Percentiles rank a stretch among this genome's conserved stretches.
phyloP scores from a whole-genome alignment of 106 monocot species.

The Chionographis japonica region DNA sequence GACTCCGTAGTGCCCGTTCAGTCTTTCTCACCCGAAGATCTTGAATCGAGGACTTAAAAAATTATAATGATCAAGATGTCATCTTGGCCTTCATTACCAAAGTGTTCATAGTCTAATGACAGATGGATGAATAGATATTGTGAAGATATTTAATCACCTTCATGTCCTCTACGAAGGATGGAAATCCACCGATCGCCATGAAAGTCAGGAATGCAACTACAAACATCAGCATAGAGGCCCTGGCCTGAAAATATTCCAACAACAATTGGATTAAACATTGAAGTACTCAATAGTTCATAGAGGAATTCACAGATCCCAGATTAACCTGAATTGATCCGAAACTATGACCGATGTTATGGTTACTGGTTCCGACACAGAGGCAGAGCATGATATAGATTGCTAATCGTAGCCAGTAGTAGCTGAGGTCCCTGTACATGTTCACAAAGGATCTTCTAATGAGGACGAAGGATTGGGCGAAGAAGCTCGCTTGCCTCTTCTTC shows the following conservation, averaged over 20 bases:
- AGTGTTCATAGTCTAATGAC: too few species aligned
- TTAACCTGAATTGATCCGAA: constrained; percentile 44
- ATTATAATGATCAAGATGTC: too few species aligned
- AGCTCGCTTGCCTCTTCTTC: constrained; percentile 35
- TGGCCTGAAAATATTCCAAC: constrained; percentile 23
- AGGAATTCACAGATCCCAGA: background rate
- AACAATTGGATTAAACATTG: background rate
- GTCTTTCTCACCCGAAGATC: constrained; percentile 31
- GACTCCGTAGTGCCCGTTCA: constrained; percentile 47
- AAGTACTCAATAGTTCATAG: background rate
- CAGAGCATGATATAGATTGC: constrained; percentile 42
- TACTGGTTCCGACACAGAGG: constrained; percentile 42
- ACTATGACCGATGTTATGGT: constrained; percentile 26
- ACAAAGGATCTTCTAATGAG: constrained; percentile 54
- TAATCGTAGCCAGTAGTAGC: constrained; percentile 63
- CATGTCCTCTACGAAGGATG: constrained; percentile 62
- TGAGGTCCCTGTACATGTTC: constrained; percentile 62
- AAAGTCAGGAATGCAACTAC: constrained; percentile 50
- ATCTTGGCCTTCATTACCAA: too few species aligned
- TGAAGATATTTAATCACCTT: constrained; percentile 19
- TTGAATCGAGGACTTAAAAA: background rate
- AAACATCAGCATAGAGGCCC: constrained; percentile 46
- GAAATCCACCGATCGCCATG: constrained; percentile 67
- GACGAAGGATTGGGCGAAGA: constrained; percentile 35
- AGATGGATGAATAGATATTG: too few species aligned